These are phyloP conservation scores for Pyropia haitanensis DNA, from an alignment of 23 red algal species.

Conservation along the genomic window DNA sequence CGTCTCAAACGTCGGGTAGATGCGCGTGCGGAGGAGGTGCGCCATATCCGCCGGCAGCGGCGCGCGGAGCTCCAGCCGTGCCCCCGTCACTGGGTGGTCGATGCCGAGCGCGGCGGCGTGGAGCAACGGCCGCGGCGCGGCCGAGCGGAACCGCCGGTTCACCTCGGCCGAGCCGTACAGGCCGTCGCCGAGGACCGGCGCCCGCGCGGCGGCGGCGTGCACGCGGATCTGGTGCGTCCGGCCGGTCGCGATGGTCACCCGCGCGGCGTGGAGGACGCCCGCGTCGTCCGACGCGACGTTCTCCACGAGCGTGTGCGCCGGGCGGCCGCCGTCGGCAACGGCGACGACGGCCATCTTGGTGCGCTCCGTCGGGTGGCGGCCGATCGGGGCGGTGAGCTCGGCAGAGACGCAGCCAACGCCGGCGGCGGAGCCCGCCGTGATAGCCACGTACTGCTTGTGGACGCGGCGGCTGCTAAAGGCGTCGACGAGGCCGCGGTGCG, in stretches of 20 bases:
- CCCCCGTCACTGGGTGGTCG: constrained; percentile 46
- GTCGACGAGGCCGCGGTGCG: constrained; percentile 15
- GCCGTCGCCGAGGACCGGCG: constrained; percentile 76
- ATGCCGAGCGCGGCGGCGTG: constrained; percentile 51
- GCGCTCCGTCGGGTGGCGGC: constrained; percentile 22
- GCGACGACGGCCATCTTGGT: constrained; percentile 27
- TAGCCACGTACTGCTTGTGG: constrained; percentile 71
- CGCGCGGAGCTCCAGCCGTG: constrained; percentile 12
- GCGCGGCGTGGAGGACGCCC: constrained; percentile 18
- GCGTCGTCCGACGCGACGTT: constrained; percentile 21
- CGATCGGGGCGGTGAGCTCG: constrained; percentile 56
- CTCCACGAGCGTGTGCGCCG: constrained; percentile 15
- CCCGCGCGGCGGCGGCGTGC: constrained; percentile 43
- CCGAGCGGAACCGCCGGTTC: constrained; percentile 33
- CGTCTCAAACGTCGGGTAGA: constrained; percentile 29
- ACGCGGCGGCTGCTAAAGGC: constrained; percentile 46
- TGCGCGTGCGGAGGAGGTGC: constrained; percentile 9
- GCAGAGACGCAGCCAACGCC: constrained; percentile 5
- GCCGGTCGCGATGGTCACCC: constrained; percentile 69
- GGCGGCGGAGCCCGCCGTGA: constrained; percentile 52
- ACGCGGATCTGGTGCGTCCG: constrained; percentile 91
- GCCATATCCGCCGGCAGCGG: constrained; percentile 55
- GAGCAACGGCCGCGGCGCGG: constrained; percentile 49
- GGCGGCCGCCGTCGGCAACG: constrained; percentile 34
- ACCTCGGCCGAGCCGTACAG: constrained; percentile 53